Base-by-base conservation (phyloP, 495 filamentous ascomycete genomes). In the Penicillium dipodomyicola region DNA sequence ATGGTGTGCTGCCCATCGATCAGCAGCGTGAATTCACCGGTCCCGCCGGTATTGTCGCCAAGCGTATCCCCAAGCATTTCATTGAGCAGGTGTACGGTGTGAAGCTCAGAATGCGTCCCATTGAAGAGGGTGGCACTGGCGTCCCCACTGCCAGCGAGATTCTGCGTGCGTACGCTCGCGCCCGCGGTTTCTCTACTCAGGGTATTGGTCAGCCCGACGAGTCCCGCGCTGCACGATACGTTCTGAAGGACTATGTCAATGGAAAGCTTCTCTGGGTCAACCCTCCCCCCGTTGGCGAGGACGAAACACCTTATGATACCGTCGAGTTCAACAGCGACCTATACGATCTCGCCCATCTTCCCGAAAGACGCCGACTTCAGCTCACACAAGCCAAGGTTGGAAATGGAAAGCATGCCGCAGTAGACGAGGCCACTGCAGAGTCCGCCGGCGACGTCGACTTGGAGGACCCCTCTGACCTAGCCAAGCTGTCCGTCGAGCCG, bases 231-330 rank as follows among this genome's bases (percentile, higher is more conserved):
- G 94, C 93, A 1, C 82, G 95, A 50, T 89, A 89, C 57, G 77
- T 99, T 14, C 82, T 99, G 17, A 99, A 99, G 71, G 95, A 99
- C 75, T 97, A 96, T 64, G 94, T 99, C 55, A 95, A 85, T 65
- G 95, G 95, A 53, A 97, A 96, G 72, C 83, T 99, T 3, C 82
- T 96, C 8, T 97, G 88, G 79, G 91, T 89, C 62, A 85, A 93
- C 62, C 93, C 95, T 14, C 95, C 95, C 0, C 91, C 91, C 1
- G 52, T 58, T 2, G 49, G 58, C 1, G 72, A 75, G 40, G 74
- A 71, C n/a, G 80, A 86, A 39, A 74, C 80, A 0, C 75, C 77
- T 20, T 84, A 87, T 54, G 88, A 97, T 64, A 75, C 81, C 0
- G 68, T 72, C 30, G 82, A 86, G 32, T 99, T 97, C 80, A 99